A percentile compares a stretch with the other conserved stretches of the same genome.
These are phyloP conservation scores for Claviceps sp. DNA, from an alignment of 2,329 filamentous ascomycete species.

Conservation along the genomic window DNA sequence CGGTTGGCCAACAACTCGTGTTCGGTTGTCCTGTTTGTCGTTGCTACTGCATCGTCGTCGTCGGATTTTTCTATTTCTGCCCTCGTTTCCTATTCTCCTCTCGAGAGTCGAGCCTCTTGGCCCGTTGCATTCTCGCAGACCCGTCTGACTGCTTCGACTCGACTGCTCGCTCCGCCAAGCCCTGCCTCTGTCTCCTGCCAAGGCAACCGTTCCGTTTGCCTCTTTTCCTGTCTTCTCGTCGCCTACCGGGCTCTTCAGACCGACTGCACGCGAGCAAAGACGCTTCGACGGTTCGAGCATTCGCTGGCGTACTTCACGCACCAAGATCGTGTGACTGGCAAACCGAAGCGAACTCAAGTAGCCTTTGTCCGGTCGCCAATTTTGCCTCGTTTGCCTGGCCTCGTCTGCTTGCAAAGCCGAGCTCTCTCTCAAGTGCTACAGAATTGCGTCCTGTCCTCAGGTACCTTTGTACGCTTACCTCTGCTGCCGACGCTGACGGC, in stretches of 20 bases:
- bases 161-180: background rate
- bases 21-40: background rate
- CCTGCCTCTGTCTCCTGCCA: background rate
- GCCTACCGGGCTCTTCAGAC: background rate
- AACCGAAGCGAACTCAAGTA: background rate
- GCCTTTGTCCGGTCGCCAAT: slow-evolving; percentile 1
- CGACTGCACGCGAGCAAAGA: slow-evolving; percentile 1
- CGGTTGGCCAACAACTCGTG: background rate
- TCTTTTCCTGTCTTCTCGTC: background rate
- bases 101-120: background rate
- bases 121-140: background rate
- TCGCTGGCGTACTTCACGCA: background rate
- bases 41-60: background rate
- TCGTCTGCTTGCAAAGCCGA: slow-evolving; percentile 2
- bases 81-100: background rate
- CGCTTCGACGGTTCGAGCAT: slow-evolving; percentile 3
- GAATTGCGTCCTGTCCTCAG: background rate
- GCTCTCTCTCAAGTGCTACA: slow-evolving; percentile 1
- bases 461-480: slow-evolving; percentile 1
- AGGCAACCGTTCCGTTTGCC: background rate
- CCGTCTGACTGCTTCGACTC: background rate
- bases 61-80: background rate
- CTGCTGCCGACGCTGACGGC: slow-evolving; percentile 1
- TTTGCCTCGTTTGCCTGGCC: slow-evolving; percentile 1
- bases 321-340: slow-evolving; percentile 5